Percentiles rank a stretch among this genome's conserved stretches.
Evolutionary conservation across 2,329 filamentous ascomycete species (phyloP).

Genomic region (Metarhizium brunneum): DNA sequence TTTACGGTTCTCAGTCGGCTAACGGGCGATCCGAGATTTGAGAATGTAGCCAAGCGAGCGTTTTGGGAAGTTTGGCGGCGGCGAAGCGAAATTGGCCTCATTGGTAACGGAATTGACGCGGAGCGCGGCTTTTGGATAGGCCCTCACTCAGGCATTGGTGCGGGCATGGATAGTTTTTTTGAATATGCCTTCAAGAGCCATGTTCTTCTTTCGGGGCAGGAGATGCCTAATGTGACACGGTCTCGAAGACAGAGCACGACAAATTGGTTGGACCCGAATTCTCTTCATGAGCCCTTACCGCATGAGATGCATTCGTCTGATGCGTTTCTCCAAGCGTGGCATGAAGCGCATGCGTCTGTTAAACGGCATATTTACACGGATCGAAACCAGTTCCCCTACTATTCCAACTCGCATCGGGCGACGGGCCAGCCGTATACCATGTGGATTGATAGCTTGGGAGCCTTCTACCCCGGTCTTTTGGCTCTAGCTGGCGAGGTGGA

Average conservation of each 20-base stretch:
- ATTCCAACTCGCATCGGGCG: slow-evolving; percentile 79
- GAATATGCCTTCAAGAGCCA: slow-evolving; percentile 96
- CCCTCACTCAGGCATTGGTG: slow-evolving; percentile 85
- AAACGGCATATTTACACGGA: slow-evolving; percentile 85
- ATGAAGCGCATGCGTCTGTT: slow-evolving; percentile 76
- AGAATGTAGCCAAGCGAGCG: slow-evolving; percentile 78
- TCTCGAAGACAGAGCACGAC: slow-evolving; percentile 31
- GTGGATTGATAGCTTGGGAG: slow-evolving; percentile 94
- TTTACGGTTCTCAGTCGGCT: slow-evolving; percentile 85
- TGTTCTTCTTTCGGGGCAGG: slow-evolving; percentile 74
- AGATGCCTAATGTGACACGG: slow-evolving; percentile 38
- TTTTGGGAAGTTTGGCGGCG: slow-evolving; percentile 97
- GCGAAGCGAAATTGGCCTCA: slow-evolving; percentile 74
- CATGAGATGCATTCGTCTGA: slow-evolving; percentile 62
- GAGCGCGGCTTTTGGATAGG: slow-evolving; percentile 86
- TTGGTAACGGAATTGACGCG: slow-evolving; percentile 87
- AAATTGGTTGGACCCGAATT: slow-evolving; percentile 54
- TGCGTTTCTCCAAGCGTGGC: slow-evolving; percentile 74
- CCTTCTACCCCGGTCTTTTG: slow-evolving; percentile 87
- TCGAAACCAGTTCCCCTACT: slow-evolving; percentile 72
- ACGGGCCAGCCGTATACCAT: slow-evolving; percentile 83
- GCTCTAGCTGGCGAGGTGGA: slow-evolving; percentile 81
- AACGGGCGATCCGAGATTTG: slow-evolving; percentile 79
- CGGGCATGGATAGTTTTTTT: slow-evolving; percentile 96
- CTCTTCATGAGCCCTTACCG: slow-evolving; percentile 49